Conservation (phyloP, 106 monocot species). For the Chionographis japonica region DNA sequence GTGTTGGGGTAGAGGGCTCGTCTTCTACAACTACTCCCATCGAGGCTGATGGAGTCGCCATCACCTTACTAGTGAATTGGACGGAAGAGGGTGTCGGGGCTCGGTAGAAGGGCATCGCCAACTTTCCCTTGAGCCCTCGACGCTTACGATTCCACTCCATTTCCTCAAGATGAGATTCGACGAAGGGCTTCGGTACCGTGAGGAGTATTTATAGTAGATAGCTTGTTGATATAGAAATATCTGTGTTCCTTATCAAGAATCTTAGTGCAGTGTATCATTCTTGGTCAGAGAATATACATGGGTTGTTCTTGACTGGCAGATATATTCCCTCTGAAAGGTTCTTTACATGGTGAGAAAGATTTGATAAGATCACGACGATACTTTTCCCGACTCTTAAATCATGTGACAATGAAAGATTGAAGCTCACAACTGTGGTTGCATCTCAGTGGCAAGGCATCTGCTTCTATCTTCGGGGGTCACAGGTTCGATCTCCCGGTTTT, state of each 20-base stretch:
- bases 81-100: conserved; percentile 5
- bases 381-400: no score
- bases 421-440: no score
- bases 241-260: neutral
- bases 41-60: conserved; percentile 4
- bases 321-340: neutral
- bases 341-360: neutral
- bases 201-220: neutral
- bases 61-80: conserved; percentile 4
- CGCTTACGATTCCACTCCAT: conserved; percentile 12
- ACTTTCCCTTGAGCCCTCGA: conserved; percentile 8
- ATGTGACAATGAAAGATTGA: neutral
- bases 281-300: neutral
- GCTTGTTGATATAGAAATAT: neutral
- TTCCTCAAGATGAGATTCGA: neutral
- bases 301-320: neutral
- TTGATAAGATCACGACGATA: no score
- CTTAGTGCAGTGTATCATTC: no score
- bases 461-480: no score
- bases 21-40: neutral
- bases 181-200: neutral
- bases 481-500: no score
- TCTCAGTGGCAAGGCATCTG: no score
- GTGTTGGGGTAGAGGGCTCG: no score
- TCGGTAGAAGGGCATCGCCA: conserved; percentile 1